A percentile compares a stretch with the other conserved stretches of the same genome.
Conservation (phyloP, 805 yeast genomes). For the Pichia cabralensis region DNA sequence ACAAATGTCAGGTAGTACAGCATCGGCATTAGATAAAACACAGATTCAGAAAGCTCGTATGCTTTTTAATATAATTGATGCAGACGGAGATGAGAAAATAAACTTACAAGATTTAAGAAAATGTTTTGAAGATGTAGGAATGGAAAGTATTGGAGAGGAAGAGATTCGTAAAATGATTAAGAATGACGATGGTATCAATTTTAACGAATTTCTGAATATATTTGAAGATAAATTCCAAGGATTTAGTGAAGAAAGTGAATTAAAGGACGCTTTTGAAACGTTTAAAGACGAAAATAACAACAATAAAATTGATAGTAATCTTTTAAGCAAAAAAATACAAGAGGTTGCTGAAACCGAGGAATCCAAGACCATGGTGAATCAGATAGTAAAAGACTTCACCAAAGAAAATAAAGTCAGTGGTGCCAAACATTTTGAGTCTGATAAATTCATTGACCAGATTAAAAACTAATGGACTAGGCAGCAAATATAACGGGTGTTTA, state of each 20-base stretch:
- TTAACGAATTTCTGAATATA: conserved; percentile 54
- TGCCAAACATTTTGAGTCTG: conserved; percentile 47
- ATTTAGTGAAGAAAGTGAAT: conserved; percentile 41
- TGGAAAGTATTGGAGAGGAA: conserved; percentile 41
- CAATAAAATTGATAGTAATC: conserved; percentile 25
- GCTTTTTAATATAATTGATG: conserved; percentile 72
- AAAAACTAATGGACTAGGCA: conserved; percentile 12
- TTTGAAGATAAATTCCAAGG: conserved; percentile 46
- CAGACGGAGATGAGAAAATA: conserved; percentile 66
- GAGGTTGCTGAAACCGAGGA: not conserved
- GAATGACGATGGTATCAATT: conserved; percentile 42
- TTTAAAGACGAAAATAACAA: conserved; percentile 23
- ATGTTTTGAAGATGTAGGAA: conserved; percentile 26
- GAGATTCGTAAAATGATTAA: conserved; percentile 40
- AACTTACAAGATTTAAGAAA: conserved; percentile 44
- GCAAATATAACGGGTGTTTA: too few species aligned
- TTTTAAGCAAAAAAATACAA: not conserved
- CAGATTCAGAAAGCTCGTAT: conserved; percentile 61
- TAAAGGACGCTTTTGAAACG: conserved; percentile 49
- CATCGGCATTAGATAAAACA: conserved; percentile 49
- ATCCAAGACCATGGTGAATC: not conserved
- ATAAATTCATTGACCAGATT: conserved; percentile 45
- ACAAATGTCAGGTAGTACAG: too few species aligned
- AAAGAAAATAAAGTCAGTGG: conserved; percentile 47
- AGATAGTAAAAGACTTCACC: conserved; percentile 43